Base-by-base conservation (phyloP, 495 filamentous ascomycete species). In the Parmelia sp. region DNA sequence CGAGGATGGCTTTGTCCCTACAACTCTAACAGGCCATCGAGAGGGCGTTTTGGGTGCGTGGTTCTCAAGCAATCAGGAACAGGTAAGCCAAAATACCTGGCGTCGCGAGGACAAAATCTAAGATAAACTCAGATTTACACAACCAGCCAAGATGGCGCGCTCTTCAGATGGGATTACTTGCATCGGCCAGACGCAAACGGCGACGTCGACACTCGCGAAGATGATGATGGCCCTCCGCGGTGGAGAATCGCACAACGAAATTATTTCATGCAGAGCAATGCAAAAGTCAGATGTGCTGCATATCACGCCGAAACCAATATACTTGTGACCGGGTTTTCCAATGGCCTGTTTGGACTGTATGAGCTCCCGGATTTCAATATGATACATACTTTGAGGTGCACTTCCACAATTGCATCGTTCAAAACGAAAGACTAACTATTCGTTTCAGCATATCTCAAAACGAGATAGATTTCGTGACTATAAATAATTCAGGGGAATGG, bases 341-440 rank as follows among this genome's bases (percentile, higher is more conserved):
- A 92, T 63, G 94, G 94, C 27, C 79, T 96, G 35, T 98, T 98
- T 69, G 87, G 88, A 8, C 78, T 98, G 19, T 96, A 97, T 75
- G 94, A 98, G 69, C 82, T 98, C 74, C 94, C 94, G n/a, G 91
- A 93, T 58, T 97, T 97, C 79, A 96, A 89, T 75, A 86, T 86
- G 75, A 96, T 98, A 53, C 94, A 98, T 70, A 92, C 87, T 21
- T 73, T 90, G 40, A 86, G 82, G 84, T 86, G 77, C 37, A 25
- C 11, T 31, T 57, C 36, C 36, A 29, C 15, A 11, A 36, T 45
- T 42, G 12, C 14, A 21, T 15, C 21, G 6, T 36, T 57, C 0
- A 33, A 9, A 12, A 4, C 11, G 33, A 31, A 60, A 60, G 45
- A 57, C 75, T 79, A 55, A 80, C 63, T 33, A 3, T 57, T 17